Percentiles rank a stretch among this genome's conserved stretches.
Evolutionary conservation across 768 basidiomycete species (phyloP).

Genomic region (Phanerochaete sordida): DNA sequence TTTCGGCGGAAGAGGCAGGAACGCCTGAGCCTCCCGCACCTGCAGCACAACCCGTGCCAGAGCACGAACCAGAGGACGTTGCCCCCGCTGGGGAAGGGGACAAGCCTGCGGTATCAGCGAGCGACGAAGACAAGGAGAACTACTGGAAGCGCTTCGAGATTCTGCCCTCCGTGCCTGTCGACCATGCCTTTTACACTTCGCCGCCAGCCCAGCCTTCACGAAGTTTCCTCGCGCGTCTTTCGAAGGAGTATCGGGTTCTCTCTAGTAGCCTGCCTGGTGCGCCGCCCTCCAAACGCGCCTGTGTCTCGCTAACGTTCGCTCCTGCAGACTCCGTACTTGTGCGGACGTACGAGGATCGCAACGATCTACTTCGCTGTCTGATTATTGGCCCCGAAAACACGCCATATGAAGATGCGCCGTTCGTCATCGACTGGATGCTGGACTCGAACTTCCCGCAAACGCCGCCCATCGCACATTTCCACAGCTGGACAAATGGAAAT

Average conservation of each 20-base stretch:
- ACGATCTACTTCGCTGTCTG: conserved; percentile 80
- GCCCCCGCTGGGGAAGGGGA: background rate
- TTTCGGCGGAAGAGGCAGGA: background rate
- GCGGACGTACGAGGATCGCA: conserved; percentile 85
- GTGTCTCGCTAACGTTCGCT: background rate
- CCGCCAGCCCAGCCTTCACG: conserved; percentile 64
- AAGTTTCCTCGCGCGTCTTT: conserved; percentile 69
- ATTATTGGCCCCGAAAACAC: conserved; percentile 94
- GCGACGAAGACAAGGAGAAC: conserved; percentile 32
- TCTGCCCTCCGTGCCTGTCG: conserved; percentile 67
- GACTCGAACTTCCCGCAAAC: conserved; percentile 80
- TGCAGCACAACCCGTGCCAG: background rate
- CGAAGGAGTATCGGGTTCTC: conserved; percentile 81
- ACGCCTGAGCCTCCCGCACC: conserved; percentile 3
- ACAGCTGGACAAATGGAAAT: conserved; percentile 93
- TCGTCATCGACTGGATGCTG: conserved; percentile 92
- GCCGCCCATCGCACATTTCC: conserved; percentile 86
- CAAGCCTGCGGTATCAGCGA: conserved; percentile 11
- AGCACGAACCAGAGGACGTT: background rate
- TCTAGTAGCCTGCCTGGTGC: conserved; percentile 79
- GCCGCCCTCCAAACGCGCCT: conserved; percentile 8
- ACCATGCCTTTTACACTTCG: conserved; percentile 77
- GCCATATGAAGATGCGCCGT: conserved; percentile 93
- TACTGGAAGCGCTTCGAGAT: conserved; percentile 83
- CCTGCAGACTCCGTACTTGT: conserved; percentile 78